These are phyloP conservation scores for Linnemannia elongata DNA, from an alignment of 192 early-diverging fungal species.

Conservation along the genomic window DNA sequence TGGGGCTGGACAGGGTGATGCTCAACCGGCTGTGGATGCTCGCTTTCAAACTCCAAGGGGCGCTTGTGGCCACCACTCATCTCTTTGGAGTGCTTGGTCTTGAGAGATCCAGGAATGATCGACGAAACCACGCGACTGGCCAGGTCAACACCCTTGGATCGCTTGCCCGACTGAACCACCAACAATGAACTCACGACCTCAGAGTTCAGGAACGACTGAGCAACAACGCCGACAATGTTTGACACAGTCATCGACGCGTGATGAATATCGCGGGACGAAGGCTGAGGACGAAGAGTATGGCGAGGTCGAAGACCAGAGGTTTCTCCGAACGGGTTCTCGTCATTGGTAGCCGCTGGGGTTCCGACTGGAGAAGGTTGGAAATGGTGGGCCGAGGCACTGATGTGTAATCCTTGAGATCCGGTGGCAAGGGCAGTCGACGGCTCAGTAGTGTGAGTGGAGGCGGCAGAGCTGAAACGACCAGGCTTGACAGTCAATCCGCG, in stretches of 20 bases:
- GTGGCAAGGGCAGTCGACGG: not conserved
- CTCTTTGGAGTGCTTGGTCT: conserved; percentile 12
- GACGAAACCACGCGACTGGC: conserved; percentile 12
- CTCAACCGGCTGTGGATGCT: not conserved
- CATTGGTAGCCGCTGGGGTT: conserved; percentile 7
- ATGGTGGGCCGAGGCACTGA: not conserved
- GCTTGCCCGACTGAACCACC: conserved; percentile 43
- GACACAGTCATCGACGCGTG: conserved; percentile 33
- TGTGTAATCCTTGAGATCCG: not conserved
- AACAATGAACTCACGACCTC: conserved; percentile 30
- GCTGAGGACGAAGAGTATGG: conserved; percentile 25
- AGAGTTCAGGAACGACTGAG: conserved; percentile 24
- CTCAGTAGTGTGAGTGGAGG: conserved; percentile 18
- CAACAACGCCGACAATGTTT: conserved; percentile 29
- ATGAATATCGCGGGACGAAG: conserved; percentile 46
- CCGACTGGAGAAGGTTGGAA: conserved; percentile 3
- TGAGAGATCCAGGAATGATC: conserved; percentile 8
- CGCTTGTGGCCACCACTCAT: not conserved
- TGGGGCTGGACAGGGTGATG: not conserved
- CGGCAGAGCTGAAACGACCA: conserved; percentile 19
- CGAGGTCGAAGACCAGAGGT: conserved; percentile 15
- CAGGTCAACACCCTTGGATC: not conserved
- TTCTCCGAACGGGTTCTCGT: conserved; percentile 34
- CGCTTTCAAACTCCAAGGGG: conserved; percentile 14
- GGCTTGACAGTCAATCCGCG: conserved; percentile 34